These are phyloP conservation scores for Austroboletus festivus DNA, from an alignment of 768 basidiomycete genomes.

Conservation along the genomic window DNA sequence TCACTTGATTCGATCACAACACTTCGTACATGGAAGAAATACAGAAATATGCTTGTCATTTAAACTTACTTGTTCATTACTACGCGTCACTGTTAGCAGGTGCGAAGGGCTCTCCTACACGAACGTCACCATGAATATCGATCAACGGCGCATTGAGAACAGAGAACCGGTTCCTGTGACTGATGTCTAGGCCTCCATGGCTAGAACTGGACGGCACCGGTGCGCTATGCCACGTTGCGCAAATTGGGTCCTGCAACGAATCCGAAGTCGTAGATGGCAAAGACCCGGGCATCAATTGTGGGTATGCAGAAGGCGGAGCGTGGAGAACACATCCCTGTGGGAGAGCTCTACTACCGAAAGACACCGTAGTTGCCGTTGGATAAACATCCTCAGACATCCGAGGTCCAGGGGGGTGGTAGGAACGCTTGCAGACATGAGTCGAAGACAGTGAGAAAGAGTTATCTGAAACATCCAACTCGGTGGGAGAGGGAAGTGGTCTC, in stretches of 20 bases:
- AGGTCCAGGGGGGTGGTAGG: neutral
- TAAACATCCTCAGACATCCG: neutral
- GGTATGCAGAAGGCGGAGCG: constrained; percentile 25
- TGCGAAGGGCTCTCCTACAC: neutral
- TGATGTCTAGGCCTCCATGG: neutral
- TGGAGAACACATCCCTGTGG: constrained; percentile 11
- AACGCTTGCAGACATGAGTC: neutral
- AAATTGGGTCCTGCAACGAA: neutral
- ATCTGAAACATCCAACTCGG: neutral
- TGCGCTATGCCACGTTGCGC: neutral
- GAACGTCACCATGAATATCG: neutral
- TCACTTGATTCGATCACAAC: constrained; percentile 24
- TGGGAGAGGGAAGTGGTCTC: constrained; percentile 1
- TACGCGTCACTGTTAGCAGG: neutral
- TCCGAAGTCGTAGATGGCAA: constrained; percentile 7
- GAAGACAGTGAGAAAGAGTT: neutral
- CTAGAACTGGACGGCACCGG: neutral
- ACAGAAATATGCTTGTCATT: constrained; percentile 1
- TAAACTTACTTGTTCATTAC: too few species aligned
- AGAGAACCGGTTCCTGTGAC: constrained; percentile 6
- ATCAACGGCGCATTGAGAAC: constrained; percentile 1
- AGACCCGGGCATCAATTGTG: constrained; percentile 28
- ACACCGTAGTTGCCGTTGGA: neutral
- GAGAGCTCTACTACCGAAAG: neutral
- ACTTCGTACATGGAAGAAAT: constrained; percentile 2